Evolutionary conservation across 371 early-diverging fungal species (phyloP).

Genomic region (Nematocida displodere): DNA sequence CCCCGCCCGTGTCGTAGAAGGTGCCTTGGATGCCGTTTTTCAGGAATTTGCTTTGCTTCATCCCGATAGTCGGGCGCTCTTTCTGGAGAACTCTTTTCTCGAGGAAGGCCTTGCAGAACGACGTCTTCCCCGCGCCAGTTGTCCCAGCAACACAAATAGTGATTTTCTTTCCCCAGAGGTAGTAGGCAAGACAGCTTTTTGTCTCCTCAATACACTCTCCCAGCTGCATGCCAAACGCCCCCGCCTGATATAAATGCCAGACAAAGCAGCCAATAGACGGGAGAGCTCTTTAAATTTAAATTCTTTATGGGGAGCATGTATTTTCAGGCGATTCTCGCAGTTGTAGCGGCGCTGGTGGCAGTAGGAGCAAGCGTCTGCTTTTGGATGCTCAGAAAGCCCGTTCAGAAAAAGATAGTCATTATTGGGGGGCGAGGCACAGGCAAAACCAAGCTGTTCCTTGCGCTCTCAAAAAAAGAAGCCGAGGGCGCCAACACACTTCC

Average conservation of each 20-base stretch:
- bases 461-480: neutral
- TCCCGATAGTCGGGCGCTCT: neutral
- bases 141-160: constrained; percentile 54
- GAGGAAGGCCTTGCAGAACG: constrained; percentile 45
- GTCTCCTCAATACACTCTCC: constrained; percentile 14
- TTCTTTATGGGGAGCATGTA: neutral
- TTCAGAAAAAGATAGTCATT: neutral
- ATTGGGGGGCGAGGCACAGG: constrained; percentile 29
- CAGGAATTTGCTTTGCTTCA: constrained; percentile 11
- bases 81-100: constrained; percentile 22
- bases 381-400: neutral
- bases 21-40: constrained; percentile 32
- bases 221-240: constrained; percentile 4
- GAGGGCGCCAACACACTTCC: constrained; percentile 3
- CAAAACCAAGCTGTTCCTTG: constrained; percentile 33
- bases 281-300: neutral
- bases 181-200: constrained; percentile 39
- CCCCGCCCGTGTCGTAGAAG: constrained; percentile 59
- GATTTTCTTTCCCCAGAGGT: constrained; percentile 53
- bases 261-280: neutral
- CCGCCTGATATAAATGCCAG: neutral
- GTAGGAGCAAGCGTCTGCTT: neutral
- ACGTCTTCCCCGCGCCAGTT: constrained; percentile 54
- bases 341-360: constrained; percentile 11
- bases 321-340: neutral